A percentile compares a stretch with the other conserved stretches of the same genome.
phyloP scores from a whole-genome alignment of 768 basidiomycete genomes.

The Hericium rajendrae region DNA sequence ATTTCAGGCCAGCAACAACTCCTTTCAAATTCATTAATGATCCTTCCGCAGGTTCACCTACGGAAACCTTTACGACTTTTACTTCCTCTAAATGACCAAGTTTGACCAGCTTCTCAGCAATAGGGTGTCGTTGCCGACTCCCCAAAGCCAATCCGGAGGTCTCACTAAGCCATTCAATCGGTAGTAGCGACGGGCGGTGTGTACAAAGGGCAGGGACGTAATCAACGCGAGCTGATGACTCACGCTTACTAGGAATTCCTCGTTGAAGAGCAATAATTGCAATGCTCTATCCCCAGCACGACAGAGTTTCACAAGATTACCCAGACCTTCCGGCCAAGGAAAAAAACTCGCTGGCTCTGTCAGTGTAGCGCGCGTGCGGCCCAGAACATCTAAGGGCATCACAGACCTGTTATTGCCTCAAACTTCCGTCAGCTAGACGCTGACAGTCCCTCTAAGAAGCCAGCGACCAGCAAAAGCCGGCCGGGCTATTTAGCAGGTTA shows the following conservation, averaged over 20 bases:
- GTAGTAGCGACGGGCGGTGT: slow-evolving; percentile 88
- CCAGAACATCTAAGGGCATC: slow-evolving; percentile 48
- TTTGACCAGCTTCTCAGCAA: no score
- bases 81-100: no score
- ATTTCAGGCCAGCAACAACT: no score
- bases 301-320: slow-evolving; percentile 75
- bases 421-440: slow-evolving; percentile 76
- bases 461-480: slow-evolving; percentile 57
- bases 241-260: slow-evolving; percentile 84
- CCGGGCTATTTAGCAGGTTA: slow-evolving; percentile 88
- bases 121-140: slow-evolving; percentile 41
- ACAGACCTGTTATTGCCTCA: slow-evolving; percentile 51
- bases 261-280: slow-evolving; percentile 89
- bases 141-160: slow-evolving; percentile 69
- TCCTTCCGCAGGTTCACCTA: no score
- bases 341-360: slow-evolving; percentile 79
- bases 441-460: slow-evolving; percentile 84
- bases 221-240: slow-evolving; percentile 86
- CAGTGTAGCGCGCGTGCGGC: slow-evolving; percentile 84
- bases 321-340: slow-evolving; percentile 71
- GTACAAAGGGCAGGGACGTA: slow-evolving; percentile 88
- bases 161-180: slow-evolving; percentile 88
- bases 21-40: no score
- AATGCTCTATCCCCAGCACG: slow-evolving; percentile 84
- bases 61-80: no score